Base-by-base conservation (phyloP, 2,329 filamentous ascomycete genomes). In the Stenocarpella maydis region DNA sequence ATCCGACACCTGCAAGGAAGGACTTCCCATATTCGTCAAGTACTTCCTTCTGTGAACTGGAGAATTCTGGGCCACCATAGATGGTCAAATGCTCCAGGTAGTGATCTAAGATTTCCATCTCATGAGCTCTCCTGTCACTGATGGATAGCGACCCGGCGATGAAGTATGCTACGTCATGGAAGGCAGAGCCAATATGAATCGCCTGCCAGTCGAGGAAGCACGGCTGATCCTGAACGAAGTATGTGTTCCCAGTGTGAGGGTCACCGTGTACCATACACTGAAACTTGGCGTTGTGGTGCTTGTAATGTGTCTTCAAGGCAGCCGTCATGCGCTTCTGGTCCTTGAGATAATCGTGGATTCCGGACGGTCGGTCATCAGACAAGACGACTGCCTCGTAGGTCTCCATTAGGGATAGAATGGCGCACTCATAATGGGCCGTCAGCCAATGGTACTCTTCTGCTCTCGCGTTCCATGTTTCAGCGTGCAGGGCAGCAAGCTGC, bases 161-260 rank as follows among this genome's bases (percentile, higher is more conserved):
- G 70, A 77, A 79, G 71, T 81, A 81, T 0, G 76, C 72, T 19
- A 81, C 70, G 65, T 82, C 80, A 69, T 81, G 79, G 70, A 82
- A 79, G 10, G 75, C 74, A 3, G 77, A 78, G 37, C 78, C 78
- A 65, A 78, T 75, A 69, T 79, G 76, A 21, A 79, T 75, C 58
- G 76, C 75, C 72, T 80, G 78, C 76, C 77, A 81, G 73, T 81
- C 79, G 26, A 81, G 74, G 72, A 80, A 81, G 12, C 67, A 67
- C 21, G 72, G 73, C 6, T 73, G 75, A 14, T 72, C 72, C 12
- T 74, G 72, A 17, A 65, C 34, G 4, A 79, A 65, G 71, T 77
- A 80, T 2, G 77, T 78, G 73, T 80, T 81, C 39, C 77, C 78
- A 21, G 73, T 74, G 69, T 80, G 79, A 8, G 78, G 69, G 68